These are phyloP conservation scores for Scenedesmus sp. DNA, from an alignment of 163 green algal genomes.

Conservation along the genomic window DNA sequence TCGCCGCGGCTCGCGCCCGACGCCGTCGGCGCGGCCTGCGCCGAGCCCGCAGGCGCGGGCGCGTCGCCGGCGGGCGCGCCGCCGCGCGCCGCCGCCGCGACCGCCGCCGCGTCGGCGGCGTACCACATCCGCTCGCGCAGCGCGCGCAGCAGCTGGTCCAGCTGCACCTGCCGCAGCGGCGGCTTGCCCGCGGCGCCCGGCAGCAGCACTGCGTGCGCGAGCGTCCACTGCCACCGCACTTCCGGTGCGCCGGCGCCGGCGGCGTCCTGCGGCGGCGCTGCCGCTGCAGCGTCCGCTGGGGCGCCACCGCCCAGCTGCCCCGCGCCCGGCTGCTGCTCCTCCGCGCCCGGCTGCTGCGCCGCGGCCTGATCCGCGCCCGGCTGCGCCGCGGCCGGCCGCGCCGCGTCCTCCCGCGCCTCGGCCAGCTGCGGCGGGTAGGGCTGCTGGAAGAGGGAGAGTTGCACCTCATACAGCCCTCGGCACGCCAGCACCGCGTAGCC, in stretches of 20 bases:
- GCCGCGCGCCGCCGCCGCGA: conserved; percentile 19
- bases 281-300: conserved; percentile 26
- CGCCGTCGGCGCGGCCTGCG: not conserved
- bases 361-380: too few species aligned
- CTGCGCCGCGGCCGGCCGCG: not conserved
- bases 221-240: conserved; percentile 40
- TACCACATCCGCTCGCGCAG: conserved; percentile 25
- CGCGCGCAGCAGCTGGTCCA: conserved; percentile 1
- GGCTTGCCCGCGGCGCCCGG: conserved; percentile 15
- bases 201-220: conserved; percentile 35
- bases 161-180: conserved; percentile 24
- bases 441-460: conserved; percentile 18
- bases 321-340: conserved; percentile 25
- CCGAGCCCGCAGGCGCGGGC: conserved; percentile 9
- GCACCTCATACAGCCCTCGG: conserved; percentile 61
- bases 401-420: conserved; percentile 11
- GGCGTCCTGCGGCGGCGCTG: not conserved
- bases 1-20: not conserved
- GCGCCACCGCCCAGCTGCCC: not conserved
- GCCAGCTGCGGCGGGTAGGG: conserved; percentile 25
- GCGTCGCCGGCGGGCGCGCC: not conserved
- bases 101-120: conserved; percentile 37
- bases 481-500: conserved; percentile 56
- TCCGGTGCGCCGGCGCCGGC: not conserved
- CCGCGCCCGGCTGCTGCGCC: conserved; percentile 7